A percentile compares a stretch with the other conserved stretches of the same genome.
phyloP scores from a whole-genome alignment of 169 alveolate genomes.

The Theileria luwenshuni region DNA sequence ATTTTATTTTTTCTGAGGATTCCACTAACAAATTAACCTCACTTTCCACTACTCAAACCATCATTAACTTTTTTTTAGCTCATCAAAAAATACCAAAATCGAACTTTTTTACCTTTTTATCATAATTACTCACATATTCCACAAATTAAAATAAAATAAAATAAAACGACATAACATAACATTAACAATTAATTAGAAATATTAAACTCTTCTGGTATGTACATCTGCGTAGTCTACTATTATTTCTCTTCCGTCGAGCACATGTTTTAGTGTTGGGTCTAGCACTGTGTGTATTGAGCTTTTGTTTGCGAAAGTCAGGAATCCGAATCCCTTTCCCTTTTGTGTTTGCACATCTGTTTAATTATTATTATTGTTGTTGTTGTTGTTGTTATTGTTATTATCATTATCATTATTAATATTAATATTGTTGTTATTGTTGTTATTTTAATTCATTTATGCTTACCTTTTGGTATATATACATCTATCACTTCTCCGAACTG shows the following conservation, averaged over 20 bases:
- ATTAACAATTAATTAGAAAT: not conserved
- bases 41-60: too few species aligned
- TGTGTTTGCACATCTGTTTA: conserved; percentile 51
- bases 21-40: too few species aligned
- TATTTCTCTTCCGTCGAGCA: conserved; percentile 62
- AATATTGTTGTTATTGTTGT: not conserved
- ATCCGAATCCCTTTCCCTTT: conserved; percentile 66
- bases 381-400: not conserved
- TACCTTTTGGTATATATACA: conserved; percentile 71
- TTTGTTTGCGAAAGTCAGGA: conserved; percentile 62
- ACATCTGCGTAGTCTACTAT: conserved; percentile 68
- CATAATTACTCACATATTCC: too few species aligned
- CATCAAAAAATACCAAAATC: too few species aligned
- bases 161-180: too few species aligned
- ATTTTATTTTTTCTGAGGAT: too few species aligned
- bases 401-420: not conserved
- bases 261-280: conserved; percentile 53
- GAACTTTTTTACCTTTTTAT: too few species aligned
- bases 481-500: conserved; percentile 73
- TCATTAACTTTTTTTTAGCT: too few species aligned
- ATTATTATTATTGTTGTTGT: too few species aligned
- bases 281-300: conserved; percentile 54
- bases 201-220: conserved; percentile 26
- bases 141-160: too few species aligned
- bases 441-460: not conserved